A percentile compares a stretch with the other conserved stretches of the same genome.
Evolutionary conservation across 257 asterid genomes (phyloP).

Genomic region (Catharanthus roseus): DNA sequence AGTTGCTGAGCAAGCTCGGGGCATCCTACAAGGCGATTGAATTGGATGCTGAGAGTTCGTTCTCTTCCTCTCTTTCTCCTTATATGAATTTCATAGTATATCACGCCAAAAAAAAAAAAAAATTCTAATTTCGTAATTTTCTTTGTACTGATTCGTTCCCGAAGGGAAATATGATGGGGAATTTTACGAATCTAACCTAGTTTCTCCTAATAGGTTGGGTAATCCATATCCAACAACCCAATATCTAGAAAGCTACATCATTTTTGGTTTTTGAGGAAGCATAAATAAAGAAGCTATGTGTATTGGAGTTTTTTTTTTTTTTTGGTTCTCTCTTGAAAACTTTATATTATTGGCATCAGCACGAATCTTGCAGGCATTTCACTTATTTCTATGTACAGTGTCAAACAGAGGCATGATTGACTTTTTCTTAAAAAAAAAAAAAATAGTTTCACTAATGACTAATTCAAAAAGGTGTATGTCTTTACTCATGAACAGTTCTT

Average conservation of each 20-base stretch:
- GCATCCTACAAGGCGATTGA: constrained; percentile 72
- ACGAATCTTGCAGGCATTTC: too few relatives aligned
- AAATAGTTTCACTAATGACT: too few relatives aligned
- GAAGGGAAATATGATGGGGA: neutral
- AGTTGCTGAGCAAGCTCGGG: constrained; percentile 57
- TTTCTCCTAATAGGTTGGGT: too few relatives aligned
- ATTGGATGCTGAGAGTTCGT: constrained; percentile 59
- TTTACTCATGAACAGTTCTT: too few relatives aligned
- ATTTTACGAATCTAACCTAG: too few relatives aligned
- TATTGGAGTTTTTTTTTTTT: too few relatives aligned
- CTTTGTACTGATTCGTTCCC: neutral
- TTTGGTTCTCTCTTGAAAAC: neutral
- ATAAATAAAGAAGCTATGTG: too few relatives aligned
- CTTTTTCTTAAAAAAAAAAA: too few relatives aligned
- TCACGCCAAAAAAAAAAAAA: neutral
- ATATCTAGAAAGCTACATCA: neutral
- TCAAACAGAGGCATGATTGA: neutral
- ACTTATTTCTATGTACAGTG: neutral
- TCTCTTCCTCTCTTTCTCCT: constrained; percentile 10
- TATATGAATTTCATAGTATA: neutral
- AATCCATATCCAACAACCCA: too few relatives aligned
- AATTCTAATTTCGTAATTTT: neutral
- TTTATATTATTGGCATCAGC: too few relatives aligned
- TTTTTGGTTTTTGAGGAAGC: neutral
- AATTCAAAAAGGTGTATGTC: too few relatives aligned